A percentile compares a stretch with the other conserved stretches of the same genome.
phyloP scores from a whole-genome alignment of 2,329 filamentous ascomycete genomes.

The Arthrinium puccinioides region DNA sequence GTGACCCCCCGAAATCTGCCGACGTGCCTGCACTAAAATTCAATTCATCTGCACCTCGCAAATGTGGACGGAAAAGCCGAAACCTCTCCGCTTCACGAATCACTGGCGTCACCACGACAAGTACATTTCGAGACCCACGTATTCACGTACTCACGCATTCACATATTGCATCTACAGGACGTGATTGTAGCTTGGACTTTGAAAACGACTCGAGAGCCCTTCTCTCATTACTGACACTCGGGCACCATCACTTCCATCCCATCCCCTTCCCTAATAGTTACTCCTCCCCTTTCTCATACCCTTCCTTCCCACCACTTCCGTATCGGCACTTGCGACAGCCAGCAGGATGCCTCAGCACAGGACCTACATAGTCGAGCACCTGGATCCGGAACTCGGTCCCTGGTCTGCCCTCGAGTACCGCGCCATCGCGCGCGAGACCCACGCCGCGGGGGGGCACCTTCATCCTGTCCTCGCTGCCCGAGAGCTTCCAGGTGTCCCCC shows the following conservation, averaged over 20 bases:
- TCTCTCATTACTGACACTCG: too few species aligned
- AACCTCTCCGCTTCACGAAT: too few species aligned
- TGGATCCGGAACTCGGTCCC: conserved; percentile 85
- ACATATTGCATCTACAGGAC: not conserved
- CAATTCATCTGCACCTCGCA: not conserved
- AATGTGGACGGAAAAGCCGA: too few species aligned
- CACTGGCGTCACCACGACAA: too few species aligned
- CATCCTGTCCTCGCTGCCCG: conserved; percentile 73
- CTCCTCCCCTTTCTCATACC: not conserved
- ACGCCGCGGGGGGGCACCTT: conserved; percentile 61
- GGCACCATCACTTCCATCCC: not conserved
- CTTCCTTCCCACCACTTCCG: too few species aligned
- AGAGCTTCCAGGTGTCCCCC: conserved; percentile 57
- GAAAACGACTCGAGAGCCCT: not conserved
- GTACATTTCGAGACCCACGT: too few species aligned
- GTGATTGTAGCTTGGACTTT: not conserved
- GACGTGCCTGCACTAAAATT: not conserved
- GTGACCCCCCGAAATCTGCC: not conserved
- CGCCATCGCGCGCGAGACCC: conserved; percentile 76
- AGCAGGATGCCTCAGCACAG: conserved; percentile 34
- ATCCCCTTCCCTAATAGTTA: not conserved
- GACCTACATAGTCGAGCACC: conserved; percentile 91
- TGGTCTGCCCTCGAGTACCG: conserved; percentile 95
- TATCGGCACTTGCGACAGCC: not conserved
- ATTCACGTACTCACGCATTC: too few species aligned